Evolutionary conservation across 2,329 filamentous ascomycete species (phyloP).

Genomic region (Delphinella strobiligena): DNA sequence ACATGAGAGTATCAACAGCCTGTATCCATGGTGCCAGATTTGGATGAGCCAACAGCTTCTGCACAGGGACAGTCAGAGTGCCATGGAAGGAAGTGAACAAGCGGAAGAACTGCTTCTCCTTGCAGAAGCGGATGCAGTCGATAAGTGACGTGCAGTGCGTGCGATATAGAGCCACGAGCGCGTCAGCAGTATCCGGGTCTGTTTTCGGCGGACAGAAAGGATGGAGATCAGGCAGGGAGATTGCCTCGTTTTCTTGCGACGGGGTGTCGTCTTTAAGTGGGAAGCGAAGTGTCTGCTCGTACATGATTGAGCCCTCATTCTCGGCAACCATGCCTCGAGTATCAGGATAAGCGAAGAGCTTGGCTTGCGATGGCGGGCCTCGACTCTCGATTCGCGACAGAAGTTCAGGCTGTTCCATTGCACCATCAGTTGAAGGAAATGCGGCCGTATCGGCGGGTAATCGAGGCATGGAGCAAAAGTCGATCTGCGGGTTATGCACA

Average conservation of each 20-base stretch:
- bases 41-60: slow-evolving; percentile 76
- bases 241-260: slow-evolving; percentile 53
- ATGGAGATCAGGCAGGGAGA: slow-evolving; percentile 77
- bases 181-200: slow-evolving; percentile 76
- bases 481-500: slow-evolving; percentile 16
- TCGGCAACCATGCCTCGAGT: slow-evolving; percentile 28
- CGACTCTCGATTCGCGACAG: slow-evolving; percentile 17
- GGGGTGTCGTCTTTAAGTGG: slow-evolving; percentile 43
- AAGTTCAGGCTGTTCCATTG: slow-evolving; percentile 17
- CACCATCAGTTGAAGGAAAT: slow-evolving; percentile 26
- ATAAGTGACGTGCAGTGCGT: slow-evolving; percentile 93
- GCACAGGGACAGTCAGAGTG: slow-evolving; percentile 89
- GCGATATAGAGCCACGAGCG: slow-evolving; percentile 75
- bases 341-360: slow-evolving; percentile 35
- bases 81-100: slow-evolving; percentile 92
- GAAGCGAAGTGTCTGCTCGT: slow-evolving; percentile 52
- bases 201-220: slow-evolving; percentile 69
- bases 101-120: slow-evolving; percentile 92
- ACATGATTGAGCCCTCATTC: slow-evolving; percentile 38
- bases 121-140: slow-evolving; percentile 90
- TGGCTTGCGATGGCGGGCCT: slow-evolving; percentile 29
- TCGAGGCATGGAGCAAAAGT: slow-evolving; percentile 30
- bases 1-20: slow-evolving; percentile 88
- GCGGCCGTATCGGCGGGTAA: slow-evolving; percentile 36
- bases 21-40: slow-evolving; percentile 85